phyloP scores from a whole-genome alignment of 495 filamentous ascomycete genomes.

The Penicillium cinerascens region DNA sequence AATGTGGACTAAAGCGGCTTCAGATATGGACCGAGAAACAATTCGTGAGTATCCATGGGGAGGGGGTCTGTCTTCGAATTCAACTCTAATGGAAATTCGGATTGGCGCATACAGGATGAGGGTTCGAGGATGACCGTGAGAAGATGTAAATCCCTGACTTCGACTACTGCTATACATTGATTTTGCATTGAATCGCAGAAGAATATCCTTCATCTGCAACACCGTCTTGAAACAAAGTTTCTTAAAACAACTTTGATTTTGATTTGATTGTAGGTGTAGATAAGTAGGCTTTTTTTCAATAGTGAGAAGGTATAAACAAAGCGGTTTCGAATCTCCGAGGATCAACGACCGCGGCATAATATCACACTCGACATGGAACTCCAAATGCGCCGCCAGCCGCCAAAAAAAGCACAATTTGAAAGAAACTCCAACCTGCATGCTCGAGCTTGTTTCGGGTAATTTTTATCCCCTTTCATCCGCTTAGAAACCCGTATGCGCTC shows the following conservation, averaged over 20 bases:
- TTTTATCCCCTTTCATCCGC: background rate
- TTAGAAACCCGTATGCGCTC: conserved; percentile 51
- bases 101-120: too few relatives aligned
- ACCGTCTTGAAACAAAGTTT: background rate
- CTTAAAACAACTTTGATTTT: background rate
- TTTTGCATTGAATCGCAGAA: background rate
- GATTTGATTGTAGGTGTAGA: background rate
- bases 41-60: too few relatives aligned
- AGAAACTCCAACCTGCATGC: conserved; percentile 23
- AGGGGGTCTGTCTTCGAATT: too few relatives aligned
- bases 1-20: too few relatives aligned
- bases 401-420: conserved; percentile 6
- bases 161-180: background rate
- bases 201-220: background rate
- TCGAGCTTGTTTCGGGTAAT: conserved; percentile 13
- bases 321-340: conserved; percentile 3
- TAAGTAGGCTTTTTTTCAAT: background rate
- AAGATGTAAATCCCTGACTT: background rate
- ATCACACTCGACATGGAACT: conserved; percentile 18
- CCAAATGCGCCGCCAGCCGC: conserved; percentile 24
- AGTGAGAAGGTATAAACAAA: conserved; percentile 12
- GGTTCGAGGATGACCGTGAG: too few relatives aligned
- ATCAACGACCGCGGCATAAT: conserved; percentile 5
- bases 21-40: too few relatives aligned
- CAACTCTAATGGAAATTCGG: too few relatives aligned